A percentile compares a stretch with the other conserved stretches of the same genome.
phyloP scores from a whole-genome alignment of 2,329 filamentous ascomycete species.

The Coleophoma cylindrospora region DNA sequence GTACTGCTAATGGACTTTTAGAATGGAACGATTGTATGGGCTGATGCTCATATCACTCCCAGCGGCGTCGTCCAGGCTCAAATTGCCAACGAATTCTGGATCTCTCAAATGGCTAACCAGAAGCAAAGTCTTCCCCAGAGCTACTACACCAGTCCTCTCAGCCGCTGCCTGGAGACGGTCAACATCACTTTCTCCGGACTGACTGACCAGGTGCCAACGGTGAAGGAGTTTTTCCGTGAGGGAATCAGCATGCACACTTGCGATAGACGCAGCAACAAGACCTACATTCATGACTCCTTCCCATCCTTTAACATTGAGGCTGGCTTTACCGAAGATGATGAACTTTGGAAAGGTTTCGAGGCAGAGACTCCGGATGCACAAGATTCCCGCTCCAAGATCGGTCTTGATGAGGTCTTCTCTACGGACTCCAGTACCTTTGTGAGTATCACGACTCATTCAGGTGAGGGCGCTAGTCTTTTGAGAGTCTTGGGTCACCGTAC shows the following conservation, averaged over 20 bases:
- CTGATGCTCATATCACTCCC: conserved; percentile 56
- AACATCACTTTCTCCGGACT: conserved; percentile 54
- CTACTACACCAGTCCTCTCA: conserved; percentile 62
- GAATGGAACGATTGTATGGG: conserved; percentile 58
- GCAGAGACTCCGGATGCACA: conserved; percentile 40
- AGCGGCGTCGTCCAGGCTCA: conserved; percentile 51
- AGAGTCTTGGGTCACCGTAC: conserved; percentile 51
- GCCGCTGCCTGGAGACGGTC: conserved; percentile 58
- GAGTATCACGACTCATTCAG: conserved; percentile 55
- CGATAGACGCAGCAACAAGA: conserved; percentile 52
- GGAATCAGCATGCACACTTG: conserved; percentile 65
- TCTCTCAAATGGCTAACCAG: conserved; percentile 41
- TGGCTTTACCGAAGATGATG: conserved; percentile 54
- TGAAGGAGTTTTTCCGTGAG: conserved; percentile 64
- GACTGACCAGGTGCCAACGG: conserved; percentile 35
- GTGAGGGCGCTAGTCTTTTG: conserved; percentile 48
- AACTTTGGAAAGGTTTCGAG: conserved; percentile 37
- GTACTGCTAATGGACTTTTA: too few relatives aligned
- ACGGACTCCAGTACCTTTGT: conserved; percentile 49
- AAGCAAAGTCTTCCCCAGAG: conserved; percentile 56
- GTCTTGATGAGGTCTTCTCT: conserved; percentile 52
- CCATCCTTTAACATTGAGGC: conserved; percentile 52
- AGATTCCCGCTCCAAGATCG: conserved; percentile 40
- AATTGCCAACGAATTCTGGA: conserved; percentile 56
- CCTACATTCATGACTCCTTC: conserved; percentile 46